Percentiles rank a stretch among this genome's conserved stretches.
Evolutionary conservation across 306 rosid species (phyloP).

Genomic region (Urtica urens): DNA sequence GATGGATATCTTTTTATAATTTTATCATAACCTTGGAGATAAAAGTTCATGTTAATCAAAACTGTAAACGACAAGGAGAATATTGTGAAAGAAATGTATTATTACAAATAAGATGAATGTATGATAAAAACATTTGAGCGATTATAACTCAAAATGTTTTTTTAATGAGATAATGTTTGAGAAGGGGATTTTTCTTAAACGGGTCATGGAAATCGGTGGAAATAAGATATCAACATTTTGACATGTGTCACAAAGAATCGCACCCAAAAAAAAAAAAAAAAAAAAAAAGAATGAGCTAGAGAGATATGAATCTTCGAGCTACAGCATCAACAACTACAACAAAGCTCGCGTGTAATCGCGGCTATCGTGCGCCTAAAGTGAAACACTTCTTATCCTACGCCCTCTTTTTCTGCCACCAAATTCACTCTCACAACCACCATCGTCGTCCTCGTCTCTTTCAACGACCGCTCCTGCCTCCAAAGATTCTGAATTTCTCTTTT

Average conservation of each 20-base stretch:
- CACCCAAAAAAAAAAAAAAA: neutral
- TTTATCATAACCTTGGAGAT: too few species aligned
- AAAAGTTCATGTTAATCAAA: too few species aligned
- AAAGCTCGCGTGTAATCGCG: slow-evolving; percentile 25
- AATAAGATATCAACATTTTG: too few species aligned
- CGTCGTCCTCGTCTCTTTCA: neutral
- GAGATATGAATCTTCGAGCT: slow-evolving; percentile 3
- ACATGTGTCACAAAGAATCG: neutral
- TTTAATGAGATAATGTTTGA: too few species aligned
- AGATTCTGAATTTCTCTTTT: slow-evolving; percentile 7
- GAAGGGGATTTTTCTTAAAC: too few species aligned
- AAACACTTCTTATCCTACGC: slow-evolving; percentile 11
- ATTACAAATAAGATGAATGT: too few species aligned
- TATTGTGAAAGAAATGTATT: too few species aligned
- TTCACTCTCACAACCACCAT: neutral
- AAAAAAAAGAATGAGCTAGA: neutral
- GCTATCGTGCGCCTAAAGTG: slow-evolving; percentile 26
- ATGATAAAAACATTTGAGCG: too few species aligned
- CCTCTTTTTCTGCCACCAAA: slow-evolving; percentile 3
- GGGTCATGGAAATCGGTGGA: neutral
- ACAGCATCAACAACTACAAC: neutral
- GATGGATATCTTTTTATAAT: too few species aligned
- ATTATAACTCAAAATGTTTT: too few species aligned
- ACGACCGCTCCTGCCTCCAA: slow-evolving; percentile 5
- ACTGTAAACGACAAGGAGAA: too few species aligned